Evolutionary conservation across 2,329 filamentous ascomycete genomes (phyloP), one percentile per base, ranked within the genome.

Genomic region (Claviceps arundinis): DNA sequence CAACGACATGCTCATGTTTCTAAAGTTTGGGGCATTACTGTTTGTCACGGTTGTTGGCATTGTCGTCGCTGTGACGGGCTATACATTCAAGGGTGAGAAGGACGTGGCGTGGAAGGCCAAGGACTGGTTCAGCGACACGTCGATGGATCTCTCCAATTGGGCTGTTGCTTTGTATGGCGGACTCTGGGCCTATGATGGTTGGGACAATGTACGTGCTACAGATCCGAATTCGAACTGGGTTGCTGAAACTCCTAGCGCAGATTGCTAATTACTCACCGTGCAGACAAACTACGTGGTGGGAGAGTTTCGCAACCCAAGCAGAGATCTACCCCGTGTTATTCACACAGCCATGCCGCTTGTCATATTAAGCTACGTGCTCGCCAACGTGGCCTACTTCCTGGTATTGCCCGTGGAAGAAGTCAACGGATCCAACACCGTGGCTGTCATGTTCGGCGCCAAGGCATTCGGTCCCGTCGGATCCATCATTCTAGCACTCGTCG

Each of bases 261-360:
- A 11, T 42, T 14, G 42, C 43, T 48, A 22, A 46, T 9, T 24
- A 48, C 47, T 40, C 16, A 13, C n/a, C 9, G 2, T 43, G 8
- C 57, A 93, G 88, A 95, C 91, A 56, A 98, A 96, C 69, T 98
- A 96, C 63, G 93, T 98, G 6, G 89, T 94, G 0, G 93, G 90
- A 60, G 93, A 98, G 69, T 97, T 98, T 72, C 86, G 89, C 61
- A 90, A 96, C 63, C 89, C 93, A 0, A 79, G 80, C 47, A 83
- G 89, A 56, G 93, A 98, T 65, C 81, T 98, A 9, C 93, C 93
- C 0, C 82, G 89, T 22, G 90, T 96, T 26, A 95, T 98, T 53
- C 93, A 98, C 70, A 95, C 91, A 0, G 90, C 91, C 14, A 93
- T 98, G 79, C 90, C 93, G 2, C 73, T 96, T 45, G 91, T 98